These are phyloP conservation scores for Tuber microsphaerosporum DNA, from an alignment of 495 filamentous ascomycete genomes.

Conservation along the genomic window DNA sequence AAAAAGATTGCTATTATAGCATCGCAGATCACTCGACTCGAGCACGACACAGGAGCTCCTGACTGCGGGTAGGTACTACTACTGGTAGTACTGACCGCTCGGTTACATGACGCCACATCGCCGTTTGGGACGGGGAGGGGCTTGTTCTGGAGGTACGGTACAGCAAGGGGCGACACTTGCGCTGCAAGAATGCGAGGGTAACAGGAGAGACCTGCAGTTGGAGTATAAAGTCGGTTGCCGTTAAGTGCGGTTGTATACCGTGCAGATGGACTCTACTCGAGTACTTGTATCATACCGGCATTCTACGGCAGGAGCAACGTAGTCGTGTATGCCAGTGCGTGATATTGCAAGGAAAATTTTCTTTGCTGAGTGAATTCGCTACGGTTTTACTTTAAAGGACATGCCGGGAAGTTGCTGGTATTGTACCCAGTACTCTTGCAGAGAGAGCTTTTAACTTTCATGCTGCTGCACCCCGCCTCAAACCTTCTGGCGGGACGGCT, in stretches of 20 bases:
- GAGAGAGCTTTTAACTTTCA: background rate
- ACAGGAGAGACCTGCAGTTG: background rate
- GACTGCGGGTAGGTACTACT: background rate
- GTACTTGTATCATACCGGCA: too few species aligned
- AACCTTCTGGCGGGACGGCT: background rate
- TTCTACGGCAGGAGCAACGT: background rate
- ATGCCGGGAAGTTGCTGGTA: background rate
- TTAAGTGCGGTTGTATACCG: background rate
- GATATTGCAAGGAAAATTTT: background rate
- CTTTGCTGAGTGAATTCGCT: background rate
- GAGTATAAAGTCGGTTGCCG: background rate
- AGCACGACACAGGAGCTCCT: background rate
- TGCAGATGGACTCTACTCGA: too few species aligned
- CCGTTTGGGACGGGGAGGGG: background rate
- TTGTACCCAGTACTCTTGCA: too few species aligned
- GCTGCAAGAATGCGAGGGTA: background rate
- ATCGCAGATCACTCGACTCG: background rate
- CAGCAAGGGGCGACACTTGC: background rate
- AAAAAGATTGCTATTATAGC: background rate
- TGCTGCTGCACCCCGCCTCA: background rate
- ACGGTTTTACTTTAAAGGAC: background rate
- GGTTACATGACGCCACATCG: background rate
- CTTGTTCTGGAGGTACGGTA: background rate
- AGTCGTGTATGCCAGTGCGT: background rate
- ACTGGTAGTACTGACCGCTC: background rate